Base-by-base conservation (phyloP, 1,284 basidiomycete genomes). In the Apiotrichum gracile region DNA sequence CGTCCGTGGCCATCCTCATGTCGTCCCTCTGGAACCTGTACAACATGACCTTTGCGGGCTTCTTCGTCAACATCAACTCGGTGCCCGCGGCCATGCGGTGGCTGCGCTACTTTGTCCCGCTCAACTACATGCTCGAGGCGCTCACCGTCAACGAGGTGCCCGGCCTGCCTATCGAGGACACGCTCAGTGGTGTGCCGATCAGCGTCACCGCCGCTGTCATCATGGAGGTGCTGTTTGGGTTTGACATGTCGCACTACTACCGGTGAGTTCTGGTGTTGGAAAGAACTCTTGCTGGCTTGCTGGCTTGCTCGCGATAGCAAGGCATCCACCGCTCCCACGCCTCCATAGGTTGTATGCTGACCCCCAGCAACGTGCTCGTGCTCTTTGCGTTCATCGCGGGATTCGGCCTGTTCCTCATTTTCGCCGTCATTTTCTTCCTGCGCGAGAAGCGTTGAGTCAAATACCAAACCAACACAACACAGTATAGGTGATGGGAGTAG, bases 131-230 rank as follows among this genome's bases (percentile, higher is more conserved):
- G 12, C 78, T 91, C 19, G 89, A 93, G 72, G 90, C 89, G 12
- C 77, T 93, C 10, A 79, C 85, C 5, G 86, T 93, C 31, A 94
- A 94, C 69, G 91, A 93, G 69, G 88, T 94, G 34, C 83, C 85
- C 1, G 91, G 90, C 4, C 76, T 93, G 33, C 82, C 85, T 82
- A 93, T 94, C 51, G 53, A 65, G 46, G 91, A 94, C 74, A 79
- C 76, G 5, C 73, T 94, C 26, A 79, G 84, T 57, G 91, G 91
- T 29, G 89, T 93, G 12, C 85, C 86, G 2, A 81, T 96, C 25
- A 75, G 83, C 49, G 80, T 92, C 44, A 86, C 85, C 2, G 91
- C 90, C 0, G 77, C 75, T 47, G 68, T 92, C 58, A 91, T 94
- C 65, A 88, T 94, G 91, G 45, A 67, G 41, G 68, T 67, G 79